Evolutionary conservation across 306 rosid species (phyloP), one percentile per base, ranked within the genome.

Genomic region (Carpinus viminea): DNA sequence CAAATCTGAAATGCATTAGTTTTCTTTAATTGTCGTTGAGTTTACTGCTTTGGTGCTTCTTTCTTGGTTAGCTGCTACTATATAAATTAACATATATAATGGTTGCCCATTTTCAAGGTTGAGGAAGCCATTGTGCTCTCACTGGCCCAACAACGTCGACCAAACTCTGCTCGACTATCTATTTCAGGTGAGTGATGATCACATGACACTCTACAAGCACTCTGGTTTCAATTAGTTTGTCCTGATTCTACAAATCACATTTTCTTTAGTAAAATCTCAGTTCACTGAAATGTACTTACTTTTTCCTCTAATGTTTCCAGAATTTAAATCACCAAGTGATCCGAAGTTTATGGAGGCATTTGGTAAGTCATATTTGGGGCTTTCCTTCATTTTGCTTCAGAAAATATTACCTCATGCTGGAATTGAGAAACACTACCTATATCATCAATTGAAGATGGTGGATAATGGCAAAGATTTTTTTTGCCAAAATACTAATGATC

Each of bases 341-440:
- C 93, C 97, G 38, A 94, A 94, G 88, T 94, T 87, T 82, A 92
- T 87, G 92, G 98, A 94, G 86, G 98, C 97, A 69, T 86, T 91
- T 81, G 98, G 98, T 94, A 89, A 57, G 93, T 79, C 48, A 60
- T 76, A 28, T 57, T 65, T 57, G 61, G 47, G n/a, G 45, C 8
- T 66, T 53, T 8, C 26, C n/a, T 41, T 34, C 2, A 21, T 60
- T 78, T 61, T 68, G 74, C 81, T 48, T 57, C 70, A 74, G 60
- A 36, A 52, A 68, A 24, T 55, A 50, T 64, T 64, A 43, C 62
- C 55, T 45, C 72, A 57, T 76, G 68, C 73, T 72, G 62, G 74
- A 74, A 76, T 64, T 46, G 73, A 41, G 57, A 15, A 36, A 51
- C 36, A 45, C 24, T 17, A 52, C 66, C 80, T 34, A 78, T 52